Conservation (phyloP, 2,329 filamentous ascomycete genomes). For the Hirsutella minnesotensis region DNA sequence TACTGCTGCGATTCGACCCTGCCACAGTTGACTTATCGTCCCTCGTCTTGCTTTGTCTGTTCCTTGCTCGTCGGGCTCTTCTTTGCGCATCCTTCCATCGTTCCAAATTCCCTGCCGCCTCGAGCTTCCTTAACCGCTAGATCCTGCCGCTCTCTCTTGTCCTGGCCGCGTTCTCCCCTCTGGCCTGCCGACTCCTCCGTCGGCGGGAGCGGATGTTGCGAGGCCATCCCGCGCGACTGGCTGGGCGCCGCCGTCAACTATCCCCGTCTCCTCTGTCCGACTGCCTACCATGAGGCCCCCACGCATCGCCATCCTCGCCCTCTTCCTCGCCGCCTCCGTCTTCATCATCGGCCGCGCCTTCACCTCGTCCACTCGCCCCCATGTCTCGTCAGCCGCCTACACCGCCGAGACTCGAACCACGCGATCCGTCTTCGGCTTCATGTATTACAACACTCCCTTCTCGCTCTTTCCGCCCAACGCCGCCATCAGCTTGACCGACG, state of each 20-base stretch:
- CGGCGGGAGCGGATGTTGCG: slow-evolving; percentile 1
- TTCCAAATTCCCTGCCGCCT: background rate
- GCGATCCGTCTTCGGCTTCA: slow-evolving; percentile 31
- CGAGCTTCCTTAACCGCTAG: background rate
- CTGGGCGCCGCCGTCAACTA: slow-evolving; percentile 2
- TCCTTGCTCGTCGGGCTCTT: background rate
- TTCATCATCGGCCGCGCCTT: slow-evolving; percentile 44
- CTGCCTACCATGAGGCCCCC: slow-evolving; percentile 38
- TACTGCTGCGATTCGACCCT: too few relatives aligned
- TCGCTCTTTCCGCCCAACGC: slow-evolving; percentile 91
- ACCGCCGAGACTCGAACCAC: slow-evolving; percentile 10
- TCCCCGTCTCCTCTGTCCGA: background rate
- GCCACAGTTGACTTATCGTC: background rate
- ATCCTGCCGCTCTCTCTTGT: background rate
- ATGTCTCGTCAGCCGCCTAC: slow-evolving; percentile 12
- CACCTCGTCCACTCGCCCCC: slow-evolving; percentile 21
- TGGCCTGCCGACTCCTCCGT: background rate
- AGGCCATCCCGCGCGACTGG: slow-evolving; percentile 3
- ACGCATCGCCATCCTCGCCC: slow-evolving; percentile 39
- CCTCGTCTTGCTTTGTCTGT: background rate
- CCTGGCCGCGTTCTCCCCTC: background rate
- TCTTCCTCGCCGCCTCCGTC: slow-evolving; percentile 40
- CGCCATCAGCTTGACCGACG: slow-evolving; percentile 90
- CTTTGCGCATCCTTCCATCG: background rate
- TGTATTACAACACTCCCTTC: slow-evolving; percentile 65